Conservation (phyloP, 2,329 filamentous ascomycete genomes). For the Colletotrichum sp. region DNA sequence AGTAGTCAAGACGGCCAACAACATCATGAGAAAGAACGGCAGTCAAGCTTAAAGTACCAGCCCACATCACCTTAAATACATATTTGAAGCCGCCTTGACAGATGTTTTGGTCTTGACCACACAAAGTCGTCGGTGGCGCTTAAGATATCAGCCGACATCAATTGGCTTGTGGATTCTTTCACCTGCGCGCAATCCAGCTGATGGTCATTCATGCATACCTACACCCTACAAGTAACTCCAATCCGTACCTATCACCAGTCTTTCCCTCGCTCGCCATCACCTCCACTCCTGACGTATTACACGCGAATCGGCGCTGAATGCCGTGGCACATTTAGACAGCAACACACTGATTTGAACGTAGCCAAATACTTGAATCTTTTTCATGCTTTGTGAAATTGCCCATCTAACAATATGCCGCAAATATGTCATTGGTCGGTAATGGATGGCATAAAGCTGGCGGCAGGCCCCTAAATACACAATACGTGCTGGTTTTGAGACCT, state of each 20-base stretch:
- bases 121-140: background rate
- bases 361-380: background rate
- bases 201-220: background rate
- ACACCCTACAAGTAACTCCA: background rate
- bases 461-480: background rate
- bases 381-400: background rate
- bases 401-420: background rate
- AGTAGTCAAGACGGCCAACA: background rate
- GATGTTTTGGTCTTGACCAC: background rate
- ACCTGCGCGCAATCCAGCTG: background rate
- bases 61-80: background rate
- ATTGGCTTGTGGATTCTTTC: rapidly evolving
- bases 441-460: background rate
- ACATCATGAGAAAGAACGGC: no score
- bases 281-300: background rate
- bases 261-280: background rate
- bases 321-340: background rate
- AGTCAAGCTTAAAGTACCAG: background rate
- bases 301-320: background rate
- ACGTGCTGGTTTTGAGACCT: no score
- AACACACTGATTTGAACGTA: rapidly evolving
- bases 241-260: background rate
- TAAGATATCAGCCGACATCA: background rate
- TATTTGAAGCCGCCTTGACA: background rate
- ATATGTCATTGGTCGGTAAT: background rate